A percentile compares a stretch with the other conserved stretches of the same genome.
phyloP scores from a whole-genome alignment of 2,329 filamentous ascomycete species.

The Cercospora beticola region DNA sequence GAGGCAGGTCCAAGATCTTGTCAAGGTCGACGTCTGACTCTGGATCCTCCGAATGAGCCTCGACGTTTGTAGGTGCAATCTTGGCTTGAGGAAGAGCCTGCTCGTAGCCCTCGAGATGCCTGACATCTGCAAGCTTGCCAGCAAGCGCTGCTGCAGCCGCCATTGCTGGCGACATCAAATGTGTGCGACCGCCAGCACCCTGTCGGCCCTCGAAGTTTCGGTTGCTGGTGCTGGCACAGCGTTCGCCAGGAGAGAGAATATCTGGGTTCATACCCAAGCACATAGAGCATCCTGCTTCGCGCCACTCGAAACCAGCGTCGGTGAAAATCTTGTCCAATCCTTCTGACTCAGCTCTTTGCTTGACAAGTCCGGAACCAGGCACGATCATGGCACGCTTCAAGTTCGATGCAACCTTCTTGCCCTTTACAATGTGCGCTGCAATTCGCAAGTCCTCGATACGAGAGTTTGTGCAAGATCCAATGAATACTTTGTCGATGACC shows the following conservation, averaged over 20 bases:
- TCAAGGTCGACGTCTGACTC: conserved; percentile 64
- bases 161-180: conserved; percentile 97
- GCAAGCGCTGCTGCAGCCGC: conserved; percentile 86
- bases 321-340: conserved; percentile 89
- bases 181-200: conserved; percentile 85
- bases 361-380: conserved; percentile 90
- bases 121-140: conserved; percentile 88
- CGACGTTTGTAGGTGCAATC: conserved; percentile 58
- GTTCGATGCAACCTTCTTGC: conserved; percentile 81
- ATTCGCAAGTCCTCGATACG: conserved; percentile 92
- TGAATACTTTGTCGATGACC: conserved; percentile 90
- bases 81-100: conserved; percentile 40
- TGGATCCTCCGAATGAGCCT: conserved; percentile 57
- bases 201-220: conserved; percentile 97
- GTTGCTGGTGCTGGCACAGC: conserved; percentile 93
- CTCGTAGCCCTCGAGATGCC: conserved; percentile 66
- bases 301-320: conserved; percentile 95
- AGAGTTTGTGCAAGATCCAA: conserved; percentile 96
- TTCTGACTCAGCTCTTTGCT: conserved; percentile 85
- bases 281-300: conserved; percentile 98
- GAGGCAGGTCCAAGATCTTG: conserved; percentile 61
- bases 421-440: conserved; percentile 81
- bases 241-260: conserved; percentile 86
- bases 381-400: conserved; percentile 96
- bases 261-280: conserved; percentile 99